Percentiles rank a stretch among this genome's conserved stretches.
These are phyloP conservation scores for Salvia rosmarinus DNA, from an alignment of 257 asterid genomes.

Conservation along the genomic window DNA sequence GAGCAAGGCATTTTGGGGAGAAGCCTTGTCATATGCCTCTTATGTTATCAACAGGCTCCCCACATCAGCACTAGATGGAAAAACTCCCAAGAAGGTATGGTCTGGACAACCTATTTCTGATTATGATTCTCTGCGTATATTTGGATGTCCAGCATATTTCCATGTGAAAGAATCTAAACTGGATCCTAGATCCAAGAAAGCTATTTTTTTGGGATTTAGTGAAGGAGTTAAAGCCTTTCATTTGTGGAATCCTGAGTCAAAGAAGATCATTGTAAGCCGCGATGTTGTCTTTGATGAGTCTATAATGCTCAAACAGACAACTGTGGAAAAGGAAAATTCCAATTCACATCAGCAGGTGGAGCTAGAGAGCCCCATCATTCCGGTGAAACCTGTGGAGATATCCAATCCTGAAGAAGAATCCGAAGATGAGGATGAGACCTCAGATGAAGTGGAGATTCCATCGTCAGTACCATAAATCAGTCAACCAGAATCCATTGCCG, in stretches of 20 bases:
- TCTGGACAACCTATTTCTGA: not conserved
- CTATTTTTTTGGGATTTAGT: not conserved
- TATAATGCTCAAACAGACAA: not conserved
- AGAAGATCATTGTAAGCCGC: not conserved
- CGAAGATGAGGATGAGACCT: not conserved
- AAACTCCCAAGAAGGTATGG: not conserved
- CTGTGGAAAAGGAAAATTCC: not conserved
- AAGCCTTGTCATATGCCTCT: not conserved
- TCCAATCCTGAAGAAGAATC: not conserved
- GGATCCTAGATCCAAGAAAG: not conserved
- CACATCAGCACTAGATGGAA: not conserved
- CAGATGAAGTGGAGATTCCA: not conserved
- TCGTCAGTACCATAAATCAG: no score
- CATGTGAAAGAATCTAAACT: not conserved
- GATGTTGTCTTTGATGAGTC: conserved; percentile 12
- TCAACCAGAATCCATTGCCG: not conserved
- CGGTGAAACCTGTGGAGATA: not conserved
- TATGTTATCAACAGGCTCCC: not conserved
- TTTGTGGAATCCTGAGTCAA: not conserved
- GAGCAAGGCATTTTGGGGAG: not conserved
- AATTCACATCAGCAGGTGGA: not conserved
- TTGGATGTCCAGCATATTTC: conserved; percentile 12
- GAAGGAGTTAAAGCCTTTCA: not conserved
- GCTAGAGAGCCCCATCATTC: not conserved
- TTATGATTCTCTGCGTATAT: not conserved